A percentile compares a stretch with the other conserved stretches of the same genome.
Conservation (phyloP, 768 basidiomycete species). For the Leucosporidium creatinivorum region DNA sequence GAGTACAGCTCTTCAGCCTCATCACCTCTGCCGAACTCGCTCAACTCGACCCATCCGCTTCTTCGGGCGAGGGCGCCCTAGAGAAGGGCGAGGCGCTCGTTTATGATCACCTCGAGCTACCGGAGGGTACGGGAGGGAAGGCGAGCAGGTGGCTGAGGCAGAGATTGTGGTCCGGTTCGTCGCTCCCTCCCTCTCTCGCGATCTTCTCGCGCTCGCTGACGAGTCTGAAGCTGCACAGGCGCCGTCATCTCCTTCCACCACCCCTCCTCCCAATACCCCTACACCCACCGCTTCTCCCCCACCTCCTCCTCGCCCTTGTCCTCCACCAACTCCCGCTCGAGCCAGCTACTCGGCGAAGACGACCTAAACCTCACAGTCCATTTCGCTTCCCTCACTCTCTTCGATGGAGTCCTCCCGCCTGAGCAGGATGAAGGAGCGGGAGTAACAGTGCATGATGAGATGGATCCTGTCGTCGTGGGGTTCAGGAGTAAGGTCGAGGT, state of each 20-base stretch:
- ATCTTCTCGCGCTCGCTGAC: background rate
- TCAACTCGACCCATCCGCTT: no score
- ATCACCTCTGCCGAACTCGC: no score
- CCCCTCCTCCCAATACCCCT: background rate
- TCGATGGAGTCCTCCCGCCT: background rate
- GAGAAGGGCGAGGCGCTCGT: no score
- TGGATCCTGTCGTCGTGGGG: background rate
- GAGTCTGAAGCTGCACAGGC: background rate
- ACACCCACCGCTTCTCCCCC: background rate
- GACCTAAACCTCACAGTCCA: background rate
- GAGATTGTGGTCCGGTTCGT: background rate
- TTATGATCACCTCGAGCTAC: no score
- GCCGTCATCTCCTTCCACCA: background rate
- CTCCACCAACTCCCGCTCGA: background rate
- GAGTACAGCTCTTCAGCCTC: no score
- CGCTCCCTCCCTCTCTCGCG: background rate
- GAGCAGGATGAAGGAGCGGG: background rate
- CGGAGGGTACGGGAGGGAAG: no score
- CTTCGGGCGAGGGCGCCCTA: no score
- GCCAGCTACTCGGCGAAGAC: background rate
- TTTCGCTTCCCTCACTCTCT: background rate
- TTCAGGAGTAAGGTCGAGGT: background rate
- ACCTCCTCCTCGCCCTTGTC: background rate
- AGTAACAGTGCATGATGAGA: background rate
- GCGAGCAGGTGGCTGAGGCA: no score